Evolutionary conservation across 2,329 filamentous ascomycete genomes (phyloP).

Genomic region (Microascus cirrosus): DNA sequence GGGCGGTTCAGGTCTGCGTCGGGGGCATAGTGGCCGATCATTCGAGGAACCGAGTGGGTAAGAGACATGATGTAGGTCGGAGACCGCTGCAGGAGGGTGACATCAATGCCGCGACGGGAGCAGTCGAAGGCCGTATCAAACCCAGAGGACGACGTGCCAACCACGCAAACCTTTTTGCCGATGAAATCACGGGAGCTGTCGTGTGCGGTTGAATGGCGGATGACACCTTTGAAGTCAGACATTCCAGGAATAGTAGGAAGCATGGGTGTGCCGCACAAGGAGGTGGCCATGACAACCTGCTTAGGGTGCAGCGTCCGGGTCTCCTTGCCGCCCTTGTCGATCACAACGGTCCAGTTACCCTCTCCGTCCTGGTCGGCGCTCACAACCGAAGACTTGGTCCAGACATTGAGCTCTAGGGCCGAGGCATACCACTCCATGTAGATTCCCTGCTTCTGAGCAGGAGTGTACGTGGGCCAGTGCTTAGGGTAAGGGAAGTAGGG

Average conservation of each 20-base stretch:
- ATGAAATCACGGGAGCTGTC: background rate
- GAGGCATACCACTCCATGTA: constrained; percentile 54
- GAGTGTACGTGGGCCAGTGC: constrained; percentile 55
- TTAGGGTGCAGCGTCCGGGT: constrained; percentile 4
- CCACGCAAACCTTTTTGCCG: background rate
- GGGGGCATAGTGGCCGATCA: constrained; percentile 14
- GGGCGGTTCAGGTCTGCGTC: constrained; percentile 31
- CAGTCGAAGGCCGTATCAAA: background rate
- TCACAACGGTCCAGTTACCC: constrained; percentile 40
- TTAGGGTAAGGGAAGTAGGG: constrained; percentile 51
- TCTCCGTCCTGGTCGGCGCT: constrained; percentile 19
- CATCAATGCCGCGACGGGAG: background rate
- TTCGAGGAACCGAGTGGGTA: constrained; percentile 15
- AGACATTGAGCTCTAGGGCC: constrained; percentile 52
- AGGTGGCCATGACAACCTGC: background rate
- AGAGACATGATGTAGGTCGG: constrained; percentile 21
- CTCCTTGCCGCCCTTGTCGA: constrained; percentile 16
- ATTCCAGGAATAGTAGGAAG: constrained; percentile 59
- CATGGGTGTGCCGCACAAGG: constrained; percentile 59
- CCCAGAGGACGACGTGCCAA: background rate
- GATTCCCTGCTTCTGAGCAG: constrained; percentile 55
- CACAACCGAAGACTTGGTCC: constrained; percentile 38
- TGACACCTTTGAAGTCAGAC: constrained; percentile 58
- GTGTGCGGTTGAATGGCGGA: constrained; percentile 61
- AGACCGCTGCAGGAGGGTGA: constrained; percentile 7